Base-by-base conservation (phyloP, 345 rosid genomes). In the Eutrema japonicum region DNA sequence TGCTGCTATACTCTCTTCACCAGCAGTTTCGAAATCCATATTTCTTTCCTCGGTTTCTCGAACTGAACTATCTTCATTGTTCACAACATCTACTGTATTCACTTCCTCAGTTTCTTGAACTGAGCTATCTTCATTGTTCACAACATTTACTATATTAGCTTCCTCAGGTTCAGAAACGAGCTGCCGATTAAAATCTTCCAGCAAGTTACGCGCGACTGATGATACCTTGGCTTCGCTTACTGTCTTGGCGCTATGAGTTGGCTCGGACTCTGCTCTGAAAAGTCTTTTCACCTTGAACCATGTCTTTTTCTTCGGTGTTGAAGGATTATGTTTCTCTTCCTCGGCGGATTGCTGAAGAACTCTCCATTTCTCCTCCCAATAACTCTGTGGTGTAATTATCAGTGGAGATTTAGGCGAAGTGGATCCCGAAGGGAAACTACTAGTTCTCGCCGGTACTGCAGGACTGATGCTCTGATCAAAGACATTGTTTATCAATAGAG, bases 331-430 rank as follows among this genome's bases (percentile, higher is more conserved):
- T 75, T 89, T 89, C 65, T 55, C 85, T 73, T 89, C 88, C 74
- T 89, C 89, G 30, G 86, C 96, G n/a, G 86, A 85, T 32, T 32
- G 4, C 35, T 32, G 35, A 63, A 83, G 47, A 60, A 80, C 85
- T 81, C 93, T 86, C 98, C 98, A 94, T 75, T 82, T 88, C 78
- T 86, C 98, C 79, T 94, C 98, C 98, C 98, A 94, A 27, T 94
- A 94, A 79, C 93, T 91, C 51, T 89, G 89, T 27, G 89, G 94
- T 55, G 88, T 84, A 71, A 71, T 71, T 57, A 61, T 82, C 62
- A 83, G 64, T 22, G 96, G 90, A 68, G 88, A 83, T 80, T 78
- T 86, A 3, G 89, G 91, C 60, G 91, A 86, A 74, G 78, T 29
- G 40, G 86, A 81, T 35, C 79, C 96, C 5, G 80, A 85, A 46